Base-by-base conservation (phyloP, 441 rosid genomes). In the Manihot esculenta region DNA sequence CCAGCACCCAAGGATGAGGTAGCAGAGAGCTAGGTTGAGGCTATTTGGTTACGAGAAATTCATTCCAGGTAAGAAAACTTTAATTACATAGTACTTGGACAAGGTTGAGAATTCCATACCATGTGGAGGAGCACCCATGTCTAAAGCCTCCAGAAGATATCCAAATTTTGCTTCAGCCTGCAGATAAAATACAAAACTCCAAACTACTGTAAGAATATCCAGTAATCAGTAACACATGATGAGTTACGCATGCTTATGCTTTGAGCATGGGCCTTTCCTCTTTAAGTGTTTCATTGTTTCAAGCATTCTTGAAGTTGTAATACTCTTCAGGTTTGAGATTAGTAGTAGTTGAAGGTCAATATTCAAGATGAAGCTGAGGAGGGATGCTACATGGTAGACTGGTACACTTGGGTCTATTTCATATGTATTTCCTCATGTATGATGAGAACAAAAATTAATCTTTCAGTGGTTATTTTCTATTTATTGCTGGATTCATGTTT, bases 81-180 rank as follows among this genome's bases (percentile, higher is more conserved):
- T n/a, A 21, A 18, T 45, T 13, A 23, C 17, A 2, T 6, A 53
- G 14, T 72, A 27, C 60, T 1, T 58, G 11, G 47, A 20, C 23
- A 9, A 70, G 13, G 53, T 26, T 11, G 18, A 48, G 24, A 3
- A 35, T 74, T 66, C 35, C 80, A 58, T 84, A 92, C 99, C 99
- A 76, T 92, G 97, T 54, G 99, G 99, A 68, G 99, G 99, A 75
- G 99, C 99, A 76, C 99, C 99, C 87, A 92, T 92, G 76, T 94
- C 97, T 62, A 94, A 85, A 76, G 96, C 97, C 85, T 94, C 99
- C 62, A 92, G 80, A 69, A 92, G 96, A 82, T 92, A 94, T 44
- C 97, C 99, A 76, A 94, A 94, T 85, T 94, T 90, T 11, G 79
- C 83, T 85, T 94, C 97, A 42, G 97, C 97, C 99, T 94, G 84